phyloP scores from a whole-genome alignment of 345 rosid genomes.

The Lepidium aucheri region DNA sequence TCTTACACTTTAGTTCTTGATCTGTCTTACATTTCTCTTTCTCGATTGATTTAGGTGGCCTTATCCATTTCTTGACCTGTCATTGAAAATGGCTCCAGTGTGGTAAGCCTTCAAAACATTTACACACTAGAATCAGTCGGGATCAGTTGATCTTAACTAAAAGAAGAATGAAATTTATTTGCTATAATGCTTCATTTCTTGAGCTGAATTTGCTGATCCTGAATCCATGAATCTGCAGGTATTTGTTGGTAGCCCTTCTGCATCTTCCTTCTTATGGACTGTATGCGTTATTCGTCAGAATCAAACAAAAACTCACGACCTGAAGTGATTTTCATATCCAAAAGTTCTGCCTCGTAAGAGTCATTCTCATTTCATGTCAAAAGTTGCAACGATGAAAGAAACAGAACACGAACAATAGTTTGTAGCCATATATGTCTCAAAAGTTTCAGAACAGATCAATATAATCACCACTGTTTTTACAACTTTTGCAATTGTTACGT shows the following conservation, averaged over 20 bases:
- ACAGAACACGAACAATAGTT: background rate
- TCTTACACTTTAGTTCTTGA: background rate
- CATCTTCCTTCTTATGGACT: slow-evolving; percentile 54
- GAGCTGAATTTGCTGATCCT: background rate
- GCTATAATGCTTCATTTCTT: background rate
- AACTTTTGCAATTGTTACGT: background rate
- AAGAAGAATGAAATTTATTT: too few relatives aligned
- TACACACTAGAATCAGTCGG: background rate
- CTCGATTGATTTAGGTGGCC: slow-evolving; percentile 50
- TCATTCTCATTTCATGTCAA: background rate
- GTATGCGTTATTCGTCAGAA: slow-evolving; percentile 33
- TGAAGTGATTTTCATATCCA: background rate
- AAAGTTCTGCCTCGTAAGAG: slow-evolving; percentile 1
- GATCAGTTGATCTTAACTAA: too few relatives aligned
- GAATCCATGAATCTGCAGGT: slow-evolving; percentile 32
- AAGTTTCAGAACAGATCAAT: background rate
- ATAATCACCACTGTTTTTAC: background rate
- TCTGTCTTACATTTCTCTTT: background rate
- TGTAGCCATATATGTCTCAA: background rate
- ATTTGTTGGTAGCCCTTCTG: slow-evolving; percentile 39
- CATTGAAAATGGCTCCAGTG: slow-evolving; percentile 45
- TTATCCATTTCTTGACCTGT: slow-evolving; percentile 58
- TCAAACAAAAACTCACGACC: slow-evolving; percentile 26
- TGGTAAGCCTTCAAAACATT: slow-evolving; percentile 36
- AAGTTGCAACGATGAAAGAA: background rate